A percentile compares a stretch with the other conserved stretches of the same genome.
phyloP scores from a whole-genome alignment of 2,329 filamentous ascomycete genomes.

The Pyrenochaeta sp. region DNA sequence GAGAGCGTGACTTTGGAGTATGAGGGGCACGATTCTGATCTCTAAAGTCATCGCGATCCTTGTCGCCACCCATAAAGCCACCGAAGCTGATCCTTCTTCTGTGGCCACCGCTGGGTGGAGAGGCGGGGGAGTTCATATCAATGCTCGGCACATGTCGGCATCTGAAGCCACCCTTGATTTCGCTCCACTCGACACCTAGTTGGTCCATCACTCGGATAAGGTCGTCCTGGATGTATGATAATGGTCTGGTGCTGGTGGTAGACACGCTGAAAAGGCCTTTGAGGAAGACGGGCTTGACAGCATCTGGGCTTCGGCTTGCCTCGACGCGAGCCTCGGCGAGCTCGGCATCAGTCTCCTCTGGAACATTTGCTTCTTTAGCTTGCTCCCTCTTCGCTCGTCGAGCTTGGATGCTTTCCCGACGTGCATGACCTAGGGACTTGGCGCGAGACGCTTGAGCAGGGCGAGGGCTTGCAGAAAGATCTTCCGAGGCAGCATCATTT shows the following conservation, averaged over 20 bases:
- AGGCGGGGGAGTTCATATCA: conserved; percentile 68
- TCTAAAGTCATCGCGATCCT: conserved; percentile 73
- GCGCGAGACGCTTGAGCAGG: conserved; percentile 63
- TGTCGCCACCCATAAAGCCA: conserved; percentile 65
- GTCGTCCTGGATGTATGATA: conserved; percentile 84
- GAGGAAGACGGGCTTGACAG: conserved; percentile 92
- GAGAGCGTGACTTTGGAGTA: conserved; percentile 58
- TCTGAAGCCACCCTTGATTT: conserved; percentile 92
- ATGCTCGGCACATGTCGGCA: conserved; percentile 91
- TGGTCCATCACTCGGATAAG: conserved; percentile 89
- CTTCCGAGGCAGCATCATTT: conserved; percentile 60
- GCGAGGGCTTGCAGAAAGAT: conserved; percentile 47
- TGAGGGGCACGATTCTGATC: conserved; percentile 65
- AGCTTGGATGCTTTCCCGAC: conserved; percentile 91
- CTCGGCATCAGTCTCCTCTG: conserved; percentile 90
- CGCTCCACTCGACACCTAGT: conserved; percentile 87
- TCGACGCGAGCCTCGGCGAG: conserved; percentile 63
- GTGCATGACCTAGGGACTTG: conserved; percentile 87
- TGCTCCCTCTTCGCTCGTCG: conserved; percentile 79
- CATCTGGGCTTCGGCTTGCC: conserved; percentile 71
- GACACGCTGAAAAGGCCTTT: conserved; percentile 98
- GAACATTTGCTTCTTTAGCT: conserved; percentile 77
- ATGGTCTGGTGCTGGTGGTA: conserved; percentile 91
- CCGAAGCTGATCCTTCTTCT: conserved; percentile 85
- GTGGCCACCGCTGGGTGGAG: conserved; percentile 59